These are phyloP conservation scores for Tanacetum coccineum DNA, from an alignment of 129 eudicot species.

Conservation along the genomic window DNA sequence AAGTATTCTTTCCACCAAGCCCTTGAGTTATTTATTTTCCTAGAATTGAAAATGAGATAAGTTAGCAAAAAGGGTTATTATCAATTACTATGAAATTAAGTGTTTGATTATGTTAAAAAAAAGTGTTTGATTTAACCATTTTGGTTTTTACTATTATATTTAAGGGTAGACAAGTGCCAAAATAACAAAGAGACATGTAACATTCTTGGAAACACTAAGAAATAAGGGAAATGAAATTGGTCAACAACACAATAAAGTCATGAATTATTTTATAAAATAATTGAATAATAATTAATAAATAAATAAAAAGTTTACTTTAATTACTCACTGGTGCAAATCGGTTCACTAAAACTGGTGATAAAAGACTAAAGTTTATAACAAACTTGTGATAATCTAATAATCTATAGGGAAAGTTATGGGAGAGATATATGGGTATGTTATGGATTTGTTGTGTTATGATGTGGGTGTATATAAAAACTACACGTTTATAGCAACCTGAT, in stretches of 20 bases:
- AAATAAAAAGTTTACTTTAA: background rate
- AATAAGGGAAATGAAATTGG: slow-evolving; percentile 6
- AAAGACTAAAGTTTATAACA: background rate
- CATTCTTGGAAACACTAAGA: slow-evolving; percentile 14
- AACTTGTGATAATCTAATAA: slow-evolving; percentile 10
- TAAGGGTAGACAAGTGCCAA: slow-evolving; percentile 28
- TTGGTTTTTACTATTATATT: background rate
- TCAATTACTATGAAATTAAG: slow-evolving; percentile 13
- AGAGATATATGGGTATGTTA: slow-evolving; percentile 15
- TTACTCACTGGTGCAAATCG: slow-evolving; percentile 16
- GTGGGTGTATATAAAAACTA: slow-evolving; percentile 18
- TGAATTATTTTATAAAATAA: slow-evolving; percentile 10
- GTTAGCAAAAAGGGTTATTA: slow-evolving; percentile 5
- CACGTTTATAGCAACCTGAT: slow-evolving; percentile 24
- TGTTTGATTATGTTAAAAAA: no score
- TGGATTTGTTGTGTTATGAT: slow-evolving; percentile 20
- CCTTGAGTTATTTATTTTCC: slow-evolving; percentile 14
- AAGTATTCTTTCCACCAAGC: slow-evolving; percentile 11
- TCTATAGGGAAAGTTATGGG: background rate
- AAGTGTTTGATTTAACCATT: slow-evolving; percentile 26
- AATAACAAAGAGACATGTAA: slow-evolving; percentile 25
- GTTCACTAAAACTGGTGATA: background rate
- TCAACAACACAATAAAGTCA: slow-evolving; percentile 17
- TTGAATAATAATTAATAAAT: background rate
- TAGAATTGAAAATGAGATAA: slow-evolving; percentile 16